These are phyloP conservation scores for Neoboletus brunneissimus DNA, from an alignment of 768 basidiomycete species.

Conservation along the genomic window DNA sequence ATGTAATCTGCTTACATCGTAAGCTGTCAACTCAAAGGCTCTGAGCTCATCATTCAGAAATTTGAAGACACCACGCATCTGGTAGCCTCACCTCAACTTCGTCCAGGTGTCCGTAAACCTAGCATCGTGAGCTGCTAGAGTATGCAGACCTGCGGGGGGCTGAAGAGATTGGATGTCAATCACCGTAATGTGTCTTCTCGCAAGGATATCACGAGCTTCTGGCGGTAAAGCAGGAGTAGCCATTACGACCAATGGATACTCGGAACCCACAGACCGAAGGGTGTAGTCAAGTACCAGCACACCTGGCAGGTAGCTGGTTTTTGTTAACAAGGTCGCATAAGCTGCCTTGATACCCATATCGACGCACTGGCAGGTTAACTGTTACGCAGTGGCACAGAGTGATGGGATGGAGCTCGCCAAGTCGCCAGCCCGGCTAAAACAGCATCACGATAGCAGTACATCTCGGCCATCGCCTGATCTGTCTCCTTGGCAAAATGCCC, in stretches of 20 bases:
- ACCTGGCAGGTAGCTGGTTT: slow-evolving; percentile 54
- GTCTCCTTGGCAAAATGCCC: neutral
- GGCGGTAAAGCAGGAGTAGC: slow-evolving; percentile 56
- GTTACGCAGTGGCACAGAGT: neutral
- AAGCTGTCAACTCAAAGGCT: slow-evolving; percentile 66
- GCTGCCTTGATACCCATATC: slow-evolving; percentile 45
- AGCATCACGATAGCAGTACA: neutral
- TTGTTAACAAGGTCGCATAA: slow-evolving; percentile 79
- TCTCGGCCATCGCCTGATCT: neutral
- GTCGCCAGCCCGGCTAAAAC: too few species aligned
- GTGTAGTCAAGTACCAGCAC: slow-evolving; percentile 53
- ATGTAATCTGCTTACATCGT: slow-evolving; percentile 47
- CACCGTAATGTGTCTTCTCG: slow-evolving; percentile 49
- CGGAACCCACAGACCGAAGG: slow-evolving; percentile 51
- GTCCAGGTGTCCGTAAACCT: slow-evolving; percentile 67
- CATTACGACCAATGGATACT: slow-evolving; percentile 81
- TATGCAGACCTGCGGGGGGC: slow-evolving; percentile 44
- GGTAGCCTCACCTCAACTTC: slow-evolving; percentile 45
- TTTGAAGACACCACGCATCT: slow-evolving; percentile 22
- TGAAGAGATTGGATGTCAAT: slow-evolving; percentile 58
- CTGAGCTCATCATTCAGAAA: slow-evolving; percentile 14
- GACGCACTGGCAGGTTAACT: neutral
- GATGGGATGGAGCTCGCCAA: neutral
- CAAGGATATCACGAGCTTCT: slow-evolving; percentile 50
- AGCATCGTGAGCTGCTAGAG: slow-evolving; percentile 37